These are phyloP conservation scores for Oemleria cerasiformis DNA, from an alignment of 306 rosid species.

Conservation along the genomic window DNA sequence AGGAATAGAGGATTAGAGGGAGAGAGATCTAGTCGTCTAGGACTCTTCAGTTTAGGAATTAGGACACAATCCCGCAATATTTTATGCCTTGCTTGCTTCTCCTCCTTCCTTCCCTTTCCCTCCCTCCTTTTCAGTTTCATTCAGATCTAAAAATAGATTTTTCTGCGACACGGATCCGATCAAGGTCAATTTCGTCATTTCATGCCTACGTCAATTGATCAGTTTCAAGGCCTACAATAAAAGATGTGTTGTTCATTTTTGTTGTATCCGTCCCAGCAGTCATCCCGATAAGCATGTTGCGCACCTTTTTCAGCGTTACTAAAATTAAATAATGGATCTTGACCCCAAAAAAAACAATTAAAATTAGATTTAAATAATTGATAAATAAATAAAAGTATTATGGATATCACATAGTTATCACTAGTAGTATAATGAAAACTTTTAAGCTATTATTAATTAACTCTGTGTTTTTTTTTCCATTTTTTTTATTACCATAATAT, in stretches of 20 bases:
- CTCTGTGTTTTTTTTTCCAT: too few relatives aligned
- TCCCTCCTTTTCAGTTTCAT: background rate
- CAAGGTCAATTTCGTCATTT: constrained; percentile 21
- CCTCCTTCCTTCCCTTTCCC: background rate
- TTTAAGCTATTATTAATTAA: too few relatives aligned
- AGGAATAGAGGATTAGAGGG: too few relatives aligned
- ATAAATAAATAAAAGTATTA: too few relatives aligned
- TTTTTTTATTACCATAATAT: too few relatives aligned
- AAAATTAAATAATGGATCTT: too few relatives aligned
- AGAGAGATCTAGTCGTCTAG: background rate
- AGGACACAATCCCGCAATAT: background rate
- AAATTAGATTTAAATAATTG: too few relatives aligned
- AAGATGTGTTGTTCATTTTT: background rate
- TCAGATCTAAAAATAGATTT: background rate
- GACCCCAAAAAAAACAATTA: too few relatives aligned
- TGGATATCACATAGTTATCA: too few relatives aligned
- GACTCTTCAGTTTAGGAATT: background rate
- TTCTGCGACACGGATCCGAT: background rate
- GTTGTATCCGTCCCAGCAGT: constrained; percentile 22
- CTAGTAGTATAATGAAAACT: too few relatives aligned
- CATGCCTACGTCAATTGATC: background rate
- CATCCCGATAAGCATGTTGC: constrained; percentile 39
- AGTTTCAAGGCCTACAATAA: background rate
- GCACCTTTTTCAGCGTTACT: background rate
- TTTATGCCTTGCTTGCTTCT: constrained; percentile 7